These are phyloP conservation scores for Panicum virgatum DNA, from an alignment of 202 grass and related monocot genomes.

Conservation along the genomic window DNA sequence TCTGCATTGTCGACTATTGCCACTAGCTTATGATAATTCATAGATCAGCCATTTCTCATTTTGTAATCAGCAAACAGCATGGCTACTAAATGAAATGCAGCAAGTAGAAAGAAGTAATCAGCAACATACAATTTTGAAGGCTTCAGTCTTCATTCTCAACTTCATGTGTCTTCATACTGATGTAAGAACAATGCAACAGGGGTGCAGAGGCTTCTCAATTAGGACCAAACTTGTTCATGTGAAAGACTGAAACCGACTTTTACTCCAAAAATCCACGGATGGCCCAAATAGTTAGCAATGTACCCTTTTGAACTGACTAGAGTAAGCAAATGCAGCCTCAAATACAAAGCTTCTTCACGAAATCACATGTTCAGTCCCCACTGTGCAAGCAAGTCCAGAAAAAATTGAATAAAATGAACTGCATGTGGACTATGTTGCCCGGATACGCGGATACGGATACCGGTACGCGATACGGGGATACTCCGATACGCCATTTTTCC, in stretches of 20 bases:
- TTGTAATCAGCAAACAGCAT: background rate
- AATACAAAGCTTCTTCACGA: slow-evolving; percentile 3
- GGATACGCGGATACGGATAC: too few species aligned
- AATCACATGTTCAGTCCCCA: slow-evolving; percentile 27
- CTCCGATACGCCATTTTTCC: too few species aligned
- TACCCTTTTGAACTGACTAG: background rate
- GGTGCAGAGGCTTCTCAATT: background rate
- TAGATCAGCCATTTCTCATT: background rate
- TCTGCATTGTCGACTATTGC: slow-evolving; percentile 16
- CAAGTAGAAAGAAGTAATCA: slow-evolving; percentile 4
- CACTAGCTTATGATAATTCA: slow-evolving; percentile 8
- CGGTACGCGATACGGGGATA: too few species aligned
- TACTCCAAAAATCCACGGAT: background rate
- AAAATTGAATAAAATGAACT: slow-evolving; percentile 22
- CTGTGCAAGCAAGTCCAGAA: background rate
- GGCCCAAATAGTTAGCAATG: background rate
- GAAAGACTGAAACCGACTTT: background rate
- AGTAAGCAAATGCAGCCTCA: slow-evolving; percentile 4
- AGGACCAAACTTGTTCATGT: too few species aligned
- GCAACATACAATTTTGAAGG: slow-evolving; percentile 7
- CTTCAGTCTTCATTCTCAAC: slow-evolving; percentile 14
- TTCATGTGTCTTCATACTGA: slow-evolving; percentile 14
- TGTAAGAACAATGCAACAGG: slow-evolving; percentile 10
- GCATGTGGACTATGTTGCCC: too few species aligned
- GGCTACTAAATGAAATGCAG: slow-evolving; percentile 8